These are phyloP conservation scores for Euphrasia confusa DNA, from an alignment of 257 asterid genomes.

Conservation along the genomic window DNA sequence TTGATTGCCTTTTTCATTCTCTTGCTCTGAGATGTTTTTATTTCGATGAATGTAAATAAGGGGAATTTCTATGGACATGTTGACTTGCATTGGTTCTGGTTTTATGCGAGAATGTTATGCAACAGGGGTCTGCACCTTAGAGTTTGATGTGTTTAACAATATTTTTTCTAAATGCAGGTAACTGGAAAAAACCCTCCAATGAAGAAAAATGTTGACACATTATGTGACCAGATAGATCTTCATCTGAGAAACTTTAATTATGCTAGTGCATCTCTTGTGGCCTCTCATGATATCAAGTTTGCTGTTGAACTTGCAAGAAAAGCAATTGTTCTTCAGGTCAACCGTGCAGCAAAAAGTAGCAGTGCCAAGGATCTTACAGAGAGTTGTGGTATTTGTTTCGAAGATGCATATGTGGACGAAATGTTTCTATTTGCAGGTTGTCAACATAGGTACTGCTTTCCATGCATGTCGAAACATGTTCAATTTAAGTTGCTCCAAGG, in stretches of 20 bases:
- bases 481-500: constrained; percentile 9
- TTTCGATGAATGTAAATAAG: not conserved
- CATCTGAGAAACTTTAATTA: constrained; percentile 33
- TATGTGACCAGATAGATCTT: constrained; percentile 35
- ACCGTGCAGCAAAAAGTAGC: not conserved
- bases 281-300: constrained; percentile 28
- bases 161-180: constrained; percentile 35
- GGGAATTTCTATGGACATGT: not conserved
- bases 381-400: constrained; percentile 14
- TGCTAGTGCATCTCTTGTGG: constrained; percentile 26
- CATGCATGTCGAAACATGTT: constrained; percentile 11
- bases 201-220: constrained; percentile 23
- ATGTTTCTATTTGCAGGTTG: not conserved
- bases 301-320: constrained; percentile 41
- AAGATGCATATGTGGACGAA: not conserved
- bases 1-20: not conserved
- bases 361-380: not conserved
- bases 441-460: constrained; percentile 5
- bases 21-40: not conserved
- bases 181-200: constrained; percentile 27
- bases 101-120: not conserved
- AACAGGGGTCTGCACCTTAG: constrained; percentile 17
- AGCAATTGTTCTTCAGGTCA: constrained; percentile 10
- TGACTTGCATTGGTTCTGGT: not conserved
- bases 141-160: constrained; percentile 9